These are phyloP conservation scores for Cicer yamashitae DNA, from an alignment of 306 rosid species.

Conservation along the genomic window DNA sequence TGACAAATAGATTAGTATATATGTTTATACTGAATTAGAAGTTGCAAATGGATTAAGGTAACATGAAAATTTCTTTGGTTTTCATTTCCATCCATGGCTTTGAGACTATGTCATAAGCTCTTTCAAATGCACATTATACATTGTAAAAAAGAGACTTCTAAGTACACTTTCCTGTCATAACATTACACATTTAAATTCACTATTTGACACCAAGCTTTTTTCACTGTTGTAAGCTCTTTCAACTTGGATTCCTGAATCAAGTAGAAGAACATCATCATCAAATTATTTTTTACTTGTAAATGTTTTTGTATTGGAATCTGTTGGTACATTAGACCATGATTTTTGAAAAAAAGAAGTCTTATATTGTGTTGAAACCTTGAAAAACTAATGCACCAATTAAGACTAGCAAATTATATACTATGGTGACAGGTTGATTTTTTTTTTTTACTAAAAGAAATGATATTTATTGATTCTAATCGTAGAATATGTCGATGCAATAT, in stretches of 20 bases:
- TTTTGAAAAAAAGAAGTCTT: background rate
- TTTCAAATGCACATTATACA: too few relatives aligned
- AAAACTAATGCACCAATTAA: too few relatives aligned
- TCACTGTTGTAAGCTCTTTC: too few relatives aligned
- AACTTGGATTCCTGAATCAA: background rate
- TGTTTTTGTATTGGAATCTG: conserved; percentile 17
- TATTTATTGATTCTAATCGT: too few relatives aligned
- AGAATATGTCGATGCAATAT: too few relatives aligned
- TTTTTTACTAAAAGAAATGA: too few relatives aligned
- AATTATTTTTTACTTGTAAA: background rate
- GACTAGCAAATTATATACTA: background rate
- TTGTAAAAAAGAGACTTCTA: too few relatives aligned
- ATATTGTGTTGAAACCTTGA: background rate
- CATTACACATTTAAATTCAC: too few relatives aligned
- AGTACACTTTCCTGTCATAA: too few relatives aligned
- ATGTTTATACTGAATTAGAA: conserved; percentile 63
- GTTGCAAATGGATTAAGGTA: conserved; percentile 53
- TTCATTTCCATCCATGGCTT: background rate
- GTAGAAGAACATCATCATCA: background rate
- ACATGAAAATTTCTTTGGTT: conserved; percentile 35
- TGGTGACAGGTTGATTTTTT: too few relatives aligned
- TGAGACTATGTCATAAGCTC: background rate
- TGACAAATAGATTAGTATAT: conserved; percentile 64
- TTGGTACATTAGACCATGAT: background rate
- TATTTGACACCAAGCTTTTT: too few relatives aligned